Evolutionary conservation across 1,139 yeast species (phyloP), one percentile per base, ranked within the genome.

Genomic region (Geotrichum candidum): DNA sequence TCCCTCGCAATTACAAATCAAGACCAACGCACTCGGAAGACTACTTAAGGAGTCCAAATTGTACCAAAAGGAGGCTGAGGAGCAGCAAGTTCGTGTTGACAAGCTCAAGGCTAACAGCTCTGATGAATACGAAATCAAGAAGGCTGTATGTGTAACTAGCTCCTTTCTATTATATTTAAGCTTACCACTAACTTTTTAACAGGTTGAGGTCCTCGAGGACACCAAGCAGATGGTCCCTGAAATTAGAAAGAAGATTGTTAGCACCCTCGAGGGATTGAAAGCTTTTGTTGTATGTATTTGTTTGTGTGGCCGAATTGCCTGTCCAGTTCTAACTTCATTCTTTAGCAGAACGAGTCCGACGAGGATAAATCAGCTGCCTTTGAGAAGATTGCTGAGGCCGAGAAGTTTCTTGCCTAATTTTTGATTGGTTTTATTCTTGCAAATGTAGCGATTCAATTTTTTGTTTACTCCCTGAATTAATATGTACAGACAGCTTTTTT

Each of bases 1-100:
- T 1, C 96, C 96, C 55, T 78, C 91, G 1, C 85, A 82, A 65
- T 74, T 89, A 60, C 89, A 88, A 68, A 90, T 91, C 74, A 90
- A 90, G 70, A 80, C 83, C 58, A 84, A 83, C 66, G 95, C 97
- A 2, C 78, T 91, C 60, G 82, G 82, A 66, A 80, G 97, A 65
- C 79, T 92, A 51, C 70, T 87, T 60, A 90, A 90, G 68, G 97
- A 91, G 72, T 85, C 87, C 67, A 71, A 72, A 18, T 77, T 85
- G 53, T 91, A 90, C 72, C 77, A 80, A 58, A 78, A 81, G 63
- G 97, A 91, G 70, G 80, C 84, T 46, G 73, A 73, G 18, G 90
- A 88, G 61, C 90, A 88, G 67, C 79, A 82, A 55, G 74, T 75
- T 3, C 75, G 71, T 58, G 74, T 84, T 73, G 82, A 79, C 58